These are phyloP conservation scores for Debaryomyces prosopidis DNA, from an alignment of 805 yeast species.

Conservation along the genomic window DNA sequence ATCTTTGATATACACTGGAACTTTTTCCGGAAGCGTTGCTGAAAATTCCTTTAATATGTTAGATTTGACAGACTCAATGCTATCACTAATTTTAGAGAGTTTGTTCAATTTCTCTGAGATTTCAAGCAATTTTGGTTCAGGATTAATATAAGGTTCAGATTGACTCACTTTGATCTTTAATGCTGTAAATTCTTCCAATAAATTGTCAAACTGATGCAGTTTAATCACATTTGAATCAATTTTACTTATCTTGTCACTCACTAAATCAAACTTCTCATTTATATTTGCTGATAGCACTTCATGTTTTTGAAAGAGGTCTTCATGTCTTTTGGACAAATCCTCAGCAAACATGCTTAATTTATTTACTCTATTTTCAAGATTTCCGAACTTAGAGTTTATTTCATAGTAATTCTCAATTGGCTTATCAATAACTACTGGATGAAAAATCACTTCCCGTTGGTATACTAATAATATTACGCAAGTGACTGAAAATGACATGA, in stretches of 20 bases:
- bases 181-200: conserved; percentile 12
- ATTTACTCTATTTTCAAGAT: conserved; percentile 11
- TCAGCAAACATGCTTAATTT: conserved; percentile 14
- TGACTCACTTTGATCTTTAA: conserved; percentile 11
- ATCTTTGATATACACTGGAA: conserved; percentile 34
- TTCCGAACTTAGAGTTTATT: conserved; percentile 13
- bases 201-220: conserved; percentile 5
- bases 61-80: conserved; percentile 14
- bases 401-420: conserved; percentile 10
- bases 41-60: conserved; percentile 20
- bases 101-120: conserved; percentile 15
- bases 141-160: conserved; percentile 6
- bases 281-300: conserved; percentile 12
- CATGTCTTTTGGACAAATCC: conserved; percentile 19
- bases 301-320: conserved; percentile 15
- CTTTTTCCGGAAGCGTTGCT: conserved; percentile 25
- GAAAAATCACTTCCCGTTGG: not conserved
- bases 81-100: conserved; percentile 11
- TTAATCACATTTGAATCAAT: conserved; percentile 4
- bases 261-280: conserved; percentile 15
- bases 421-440: not conserved
- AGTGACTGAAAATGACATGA: conserved; percentile 1
- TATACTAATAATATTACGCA: not conserved
- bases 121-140: conserved; percentile 15
- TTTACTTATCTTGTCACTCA: conserved; percentile 12